phyloP scores from a whole-genome alignment of 2,329 filamentous ascomycete species.

The Fusarium siculi region DNA sequence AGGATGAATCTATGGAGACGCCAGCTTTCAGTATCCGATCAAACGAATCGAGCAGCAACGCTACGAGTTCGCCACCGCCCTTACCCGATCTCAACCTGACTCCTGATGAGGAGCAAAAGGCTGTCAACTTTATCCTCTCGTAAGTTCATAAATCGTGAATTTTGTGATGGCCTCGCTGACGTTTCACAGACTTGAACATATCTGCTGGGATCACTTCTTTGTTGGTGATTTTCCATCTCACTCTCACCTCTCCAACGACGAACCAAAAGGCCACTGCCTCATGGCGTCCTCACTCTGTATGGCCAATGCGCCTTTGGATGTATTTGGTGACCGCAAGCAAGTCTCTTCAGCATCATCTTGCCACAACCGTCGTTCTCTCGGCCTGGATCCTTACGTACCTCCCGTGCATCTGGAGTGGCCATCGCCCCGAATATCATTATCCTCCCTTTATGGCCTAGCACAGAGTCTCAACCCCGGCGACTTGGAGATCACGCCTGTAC shows the following conservation, averaged over 20 bases:
- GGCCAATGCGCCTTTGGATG: constrained; percentile 50
- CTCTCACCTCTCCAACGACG: constrained; percentile 45
- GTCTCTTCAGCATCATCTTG: constrained; percentile 34
- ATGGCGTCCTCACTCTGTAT: constrained; percentile 58
- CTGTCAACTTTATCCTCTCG: constrained; percentile 65
- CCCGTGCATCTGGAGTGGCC: constrained; percentile 50
- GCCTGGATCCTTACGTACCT: constrained; percentile 34
- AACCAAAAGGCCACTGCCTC: constrained; percentile 54
- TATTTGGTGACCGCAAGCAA: constrained; percentile 46
- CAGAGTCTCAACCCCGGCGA: constrained; percentile 55
- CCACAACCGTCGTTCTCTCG: constrained; percentile 21
- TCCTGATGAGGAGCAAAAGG: constrained; percentile 55
- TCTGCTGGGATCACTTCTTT: constrained; percentile 63
- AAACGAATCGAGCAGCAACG: constrained; percentile 35
- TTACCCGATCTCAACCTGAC: constrained; percentile 45
- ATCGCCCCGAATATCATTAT: constrained; percentile 54
- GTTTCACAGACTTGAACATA: constrained; percentile 59
- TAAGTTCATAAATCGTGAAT: constrained; percentile 45
- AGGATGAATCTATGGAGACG: constrained; percentile 54
- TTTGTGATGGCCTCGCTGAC: constrained; percentile 1
- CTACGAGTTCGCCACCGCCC: constrained; percentile 30
- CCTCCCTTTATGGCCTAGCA: constrained; percentile 58
- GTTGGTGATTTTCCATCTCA: constrained; percentile 53
- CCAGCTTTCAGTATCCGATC: constrained; percentile 57
- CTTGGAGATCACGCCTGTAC: constrained; percentile 61